A percentile compares a stretch with the other conserved stretches of the same genome.
These are phyloP conservation scores for Eimeria maxima DNA, from an alignment of 169 alveolate genomes.

Conservation along the genomic window DNA sequence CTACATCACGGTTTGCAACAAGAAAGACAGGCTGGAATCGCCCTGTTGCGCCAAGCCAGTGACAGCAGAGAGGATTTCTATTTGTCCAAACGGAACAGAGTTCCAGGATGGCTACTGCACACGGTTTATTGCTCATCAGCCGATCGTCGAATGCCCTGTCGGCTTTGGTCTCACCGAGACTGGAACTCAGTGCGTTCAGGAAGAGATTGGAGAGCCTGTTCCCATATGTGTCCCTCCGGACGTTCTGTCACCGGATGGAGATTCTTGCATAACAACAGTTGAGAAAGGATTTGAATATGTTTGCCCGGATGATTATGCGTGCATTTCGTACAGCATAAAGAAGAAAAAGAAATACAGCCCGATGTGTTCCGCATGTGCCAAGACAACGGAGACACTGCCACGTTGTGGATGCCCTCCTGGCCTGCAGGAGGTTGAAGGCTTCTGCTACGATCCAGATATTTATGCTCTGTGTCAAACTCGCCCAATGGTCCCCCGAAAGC, in stretches of 20 bases:
- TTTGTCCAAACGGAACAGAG: constrained; percentile 44
- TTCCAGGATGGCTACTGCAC: constrained; percentile 46
- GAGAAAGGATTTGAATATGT: constrained; percentile 64
- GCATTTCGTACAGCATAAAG: constrained; percentile 27
- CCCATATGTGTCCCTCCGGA: constrained; percentile 49
- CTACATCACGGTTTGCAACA: constrained; percentile 42
- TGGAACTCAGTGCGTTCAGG: constrained; percentile 35
- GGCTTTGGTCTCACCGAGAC: constrained; percentile 26
- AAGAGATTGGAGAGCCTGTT: constrained; percentile 34
- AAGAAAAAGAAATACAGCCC: constrained; percentile 72
- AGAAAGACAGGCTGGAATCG: constrained; percentile 31
- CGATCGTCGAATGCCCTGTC: constrained; percentile 44
- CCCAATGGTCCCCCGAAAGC: constrained; percentile 16
- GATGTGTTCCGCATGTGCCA: constrained; percentile 69
- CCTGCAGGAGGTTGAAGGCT: constrained; percentile 41
- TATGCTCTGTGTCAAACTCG: constrained; percentile 40
- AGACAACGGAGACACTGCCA: constrained; percentile 59
- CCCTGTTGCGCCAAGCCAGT: constrained; percentile 65
- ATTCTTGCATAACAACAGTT: constrained; percentile 13
- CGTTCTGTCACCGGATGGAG: constrained; percentile 57
- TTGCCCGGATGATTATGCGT: constrained; percentile 56
- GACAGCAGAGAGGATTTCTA: constrained; percentile 60
- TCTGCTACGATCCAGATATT: constrained; percentile 43
- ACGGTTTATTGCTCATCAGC: constrained; percentile 34
- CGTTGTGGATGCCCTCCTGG: constrained; percentile 64